Percentiles rank a stretch among this genome's conserved stretches.
Conservation (phyloP, 768 basidiomycete species). For the Naganishia kalamii region DNA sequence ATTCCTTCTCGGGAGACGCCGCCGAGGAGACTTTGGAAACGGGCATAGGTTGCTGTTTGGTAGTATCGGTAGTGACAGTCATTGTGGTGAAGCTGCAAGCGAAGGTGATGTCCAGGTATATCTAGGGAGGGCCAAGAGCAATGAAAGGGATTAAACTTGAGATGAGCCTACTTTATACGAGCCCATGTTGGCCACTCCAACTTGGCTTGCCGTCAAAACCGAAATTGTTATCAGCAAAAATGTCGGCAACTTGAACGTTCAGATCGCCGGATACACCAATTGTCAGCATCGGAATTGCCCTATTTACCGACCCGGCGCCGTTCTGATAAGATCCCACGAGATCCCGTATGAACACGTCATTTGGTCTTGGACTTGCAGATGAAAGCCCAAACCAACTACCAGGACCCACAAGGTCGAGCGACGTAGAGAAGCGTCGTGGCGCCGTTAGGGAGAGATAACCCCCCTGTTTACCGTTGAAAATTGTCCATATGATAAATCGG, state of each 20-base stretch:
- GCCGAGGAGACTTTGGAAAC: not conserved
- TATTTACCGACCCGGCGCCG: not conserved
- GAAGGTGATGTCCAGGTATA: not conserved
- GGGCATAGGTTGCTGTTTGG: not conserved
- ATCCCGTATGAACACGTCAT: not conserved
- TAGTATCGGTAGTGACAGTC: constrained; percentile 2
- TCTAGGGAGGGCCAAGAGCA: not conserved
- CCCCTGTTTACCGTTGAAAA: too few relatives aligned
- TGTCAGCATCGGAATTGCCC: not conserved
- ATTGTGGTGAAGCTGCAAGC: not conserved
- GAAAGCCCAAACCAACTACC: too few relatives aligned
- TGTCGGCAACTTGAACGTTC: not conserved
- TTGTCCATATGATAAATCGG: too few relatives aligned
- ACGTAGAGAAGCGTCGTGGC: too few relatives aligned
- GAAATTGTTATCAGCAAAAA: constrained; percentile 8
- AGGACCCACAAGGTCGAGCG: too few relatives aligned
- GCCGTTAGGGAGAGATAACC: too few relatives aligned
- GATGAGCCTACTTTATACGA: not conserved
- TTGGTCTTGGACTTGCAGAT: too few relatives aligned
- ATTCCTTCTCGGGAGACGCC: constrained; percentile 15
- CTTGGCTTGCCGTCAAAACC: constrained; percentile 15
- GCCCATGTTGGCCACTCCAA: constrained; percentile 1
- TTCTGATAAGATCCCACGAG: constrained; percentile 5
- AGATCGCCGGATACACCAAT: not conserved
- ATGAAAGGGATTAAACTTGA: not conserved